phyloP scores from a whole-genome alignment of 495 filamentous ascomycete species.

The Xylaria cubensis region DNA sequence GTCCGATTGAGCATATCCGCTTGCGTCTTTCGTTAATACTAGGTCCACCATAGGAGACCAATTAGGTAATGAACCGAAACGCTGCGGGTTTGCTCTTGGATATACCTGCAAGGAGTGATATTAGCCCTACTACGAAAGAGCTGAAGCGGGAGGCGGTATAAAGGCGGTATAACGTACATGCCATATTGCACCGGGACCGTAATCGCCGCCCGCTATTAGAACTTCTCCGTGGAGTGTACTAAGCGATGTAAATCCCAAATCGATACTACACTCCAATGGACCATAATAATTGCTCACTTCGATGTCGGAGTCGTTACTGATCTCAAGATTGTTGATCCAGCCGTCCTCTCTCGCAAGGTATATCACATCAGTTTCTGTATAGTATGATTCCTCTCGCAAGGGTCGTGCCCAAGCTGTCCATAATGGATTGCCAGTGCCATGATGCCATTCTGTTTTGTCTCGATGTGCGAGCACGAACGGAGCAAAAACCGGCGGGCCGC shows the following conservation, averaged over 20 bases:
- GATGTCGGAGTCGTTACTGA: slow-evolving; percentile 59
- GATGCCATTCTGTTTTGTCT: slow-evolving; percentile 45
- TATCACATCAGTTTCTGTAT: slow-evolving; percentile 69
- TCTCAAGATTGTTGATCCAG: slow-evolving; percentile 70
- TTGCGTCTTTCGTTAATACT: slow-evolving; percentile 52
- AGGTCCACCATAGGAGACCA: slow-evolving; percentile 86
- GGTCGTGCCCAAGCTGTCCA: slow-evolving; percentile 78
- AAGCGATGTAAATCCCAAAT: slow-evolving; percentile 67
- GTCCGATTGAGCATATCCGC: slow-evolving; percentile 17
- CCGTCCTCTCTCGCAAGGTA: slow-evolving; percentile 85
- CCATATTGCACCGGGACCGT: slow-evolving; percentile 81
- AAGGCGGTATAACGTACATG: slow-evolving; percentile 55
- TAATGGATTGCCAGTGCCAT: slow-evolving; percentile 49
- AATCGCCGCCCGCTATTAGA: slow-evolving; percentile 79
- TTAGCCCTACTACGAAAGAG: slow-evolving; percentile 29
- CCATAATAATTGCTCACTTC: slow-evolving; percentile 61
- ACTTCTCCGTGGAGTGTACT: slow-evolving; percentile 67
- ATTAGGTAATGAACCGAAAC: slow-evolving; percentile 64
- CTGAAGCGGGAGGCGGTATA: slow-evolving; percentile 19
- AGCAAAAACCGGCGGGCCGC: slow-evolving; percentile 55
- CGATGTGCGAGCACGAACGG: slow-evolving; percentile 40
- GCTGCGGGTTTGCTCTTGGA: slow-evolving; percentile 52
- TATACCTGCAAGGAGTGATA: slow-evolving; percentile 37
- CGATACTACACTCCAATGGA: slow-evolving; percentile 66
- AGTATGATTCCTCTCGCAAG: slow-evolving; percentile 63